A percentile compares a stretch with the other conserved stretches of the same genome.
Conservation (phyloP, 495 filamentous ascomycete genomes). For the Endocarpon pusillum region DNA sequence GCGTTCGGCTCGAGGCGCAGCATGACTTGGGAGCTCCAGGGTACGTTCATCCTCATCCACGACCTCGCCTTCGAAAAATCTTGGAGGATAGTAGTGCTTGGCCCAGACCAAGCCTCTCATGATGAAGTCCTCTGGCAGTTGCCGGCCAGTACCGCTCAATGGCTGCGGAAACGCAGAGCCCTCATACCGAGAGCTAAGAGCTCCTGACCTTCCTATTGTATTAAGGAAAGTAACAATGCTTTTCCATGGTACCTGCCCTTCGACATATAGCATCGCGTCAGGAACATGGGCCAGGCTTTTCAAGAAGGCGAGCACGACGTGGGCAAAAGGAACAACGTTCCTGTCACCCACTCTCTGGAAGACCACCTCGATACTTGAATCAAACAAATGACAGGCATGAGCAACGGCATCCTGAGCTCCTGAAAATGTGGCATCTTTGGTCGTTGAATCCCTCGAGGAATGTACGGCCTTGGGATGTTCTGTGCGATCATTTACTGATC, state of each 20-base stretch:
- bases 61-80: slow-evolving; percentile 51
- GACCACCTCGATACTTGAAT: slow-evolving; percentile 32
- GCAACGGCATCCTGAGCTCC: slow-evolving; percentile 11
- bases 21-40: slow-evolving; percentile 50
- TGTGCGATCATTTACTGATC: not conserved
- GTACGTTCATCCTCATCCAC: slow-evolving; percentile 64
- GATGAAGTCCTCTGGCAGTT: slow-evolving; percentile 69
- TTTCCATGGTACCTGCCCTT: slow-evolving; percentile 49
- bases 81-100: slow-evolving; percentile 45
- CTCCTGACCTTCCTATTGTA: slow-evolving; percentile 30
- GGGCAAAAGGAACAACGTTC: slow-evolving; percentile 48
- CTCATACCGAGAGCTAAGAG: slow-evolving; percentile 29
- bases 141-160: slow-evolving; percentile 34
- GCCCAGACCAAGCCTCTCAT: slow-evolving; percentile 63
- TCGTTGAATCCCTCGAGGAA: not conserved
- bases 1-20: slow-evolving; percentile 47
- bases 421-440: slow-evolving; percentile 1
- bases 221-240: slow-evolving; percentile 48
- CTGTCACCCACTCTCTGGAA: slow-evolving; percentile 42
- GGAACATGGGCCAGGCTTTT: slow-evolving; percentile 36
- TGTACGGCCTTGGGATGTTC: not conserved
- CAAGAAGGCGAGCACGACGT: slow-evolving; percentile 54
- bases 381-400: slow-evolving; percentile 25
- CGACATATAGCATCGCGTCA: slow-evolving; percentile 32
- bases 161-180: slow-evolving; percentile 31